These are phyloP conservation scores for Artemisia tridentata DNA, from an alignment of 129 eudicot genomes.

Conservation along the genomic window DNA sequence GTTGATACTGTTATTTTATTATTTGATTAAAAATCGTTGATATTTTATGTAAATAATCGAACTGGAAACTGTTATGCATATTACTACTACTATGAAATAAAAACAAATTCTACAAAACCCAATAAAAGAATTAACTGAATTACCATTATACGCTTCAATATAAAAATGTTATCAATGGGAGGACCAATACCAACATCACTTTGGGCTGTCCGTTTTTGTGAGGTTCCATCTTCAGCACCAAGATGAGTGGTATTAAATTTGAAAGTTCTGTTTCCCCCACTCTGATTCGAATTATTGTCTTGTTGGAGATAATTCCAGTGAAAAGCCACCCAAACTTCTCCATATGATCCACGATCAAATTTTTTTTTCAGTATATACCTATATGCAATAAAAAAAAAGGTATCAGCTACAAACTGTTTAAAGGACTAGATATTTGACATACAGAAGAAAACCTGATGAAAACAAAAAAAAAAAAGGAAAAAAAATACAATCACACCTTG, in stretches of 20 bases:
- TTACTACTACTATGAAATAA: not conserved
- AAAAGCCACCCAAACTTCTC: constrained; percentile 99
- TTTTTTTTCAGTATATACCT: constrained; percentile 88
- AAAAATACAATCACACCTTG: constrained; percentile 45
- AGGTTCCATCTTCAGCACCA: constrained; percentile 33
- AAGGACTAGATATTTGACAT: not conserved
- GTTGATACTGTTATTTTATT: too few species aligned
- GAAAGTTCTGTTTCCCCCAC: constrained; percentile 27
- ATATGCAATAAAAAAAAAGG: constrained; percentile 16
- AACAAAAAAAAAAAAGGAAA: not conserved
- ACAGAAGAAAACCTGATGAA: not conserved
- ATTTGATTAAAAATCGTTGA: too few species aligned
- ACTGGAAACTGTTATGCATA: not conserved
- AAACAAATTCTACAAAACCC: constrained; percentile 10
- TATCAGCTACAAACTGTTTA: constrained; percentile 10
- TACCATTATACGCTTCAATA: constrained; percentile 98
- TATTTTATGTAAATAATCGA: too few species aligned
- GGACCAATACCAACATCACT: constrained; percentile 33
- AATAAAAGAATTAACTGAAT: constrained; percentile 1
- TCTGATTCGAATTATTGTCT: constrained; percentile 33
- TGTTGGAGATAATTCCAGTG: constrained; percentile 66
- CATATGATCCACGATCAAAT: constrained; percentile 94
- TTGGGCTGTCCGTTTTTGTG: constrained; percentile 22
- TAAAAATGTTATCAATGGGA: constrained; percentile 56
- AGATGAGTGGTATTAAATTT: constrained; percentile 34